Evolutionary conservation across 2,329 filamentous ascomycete genomes (phyloP), one percentile per base, ranked within the genome.

Genomic region (Dactylellina parvicollis): DNA sequence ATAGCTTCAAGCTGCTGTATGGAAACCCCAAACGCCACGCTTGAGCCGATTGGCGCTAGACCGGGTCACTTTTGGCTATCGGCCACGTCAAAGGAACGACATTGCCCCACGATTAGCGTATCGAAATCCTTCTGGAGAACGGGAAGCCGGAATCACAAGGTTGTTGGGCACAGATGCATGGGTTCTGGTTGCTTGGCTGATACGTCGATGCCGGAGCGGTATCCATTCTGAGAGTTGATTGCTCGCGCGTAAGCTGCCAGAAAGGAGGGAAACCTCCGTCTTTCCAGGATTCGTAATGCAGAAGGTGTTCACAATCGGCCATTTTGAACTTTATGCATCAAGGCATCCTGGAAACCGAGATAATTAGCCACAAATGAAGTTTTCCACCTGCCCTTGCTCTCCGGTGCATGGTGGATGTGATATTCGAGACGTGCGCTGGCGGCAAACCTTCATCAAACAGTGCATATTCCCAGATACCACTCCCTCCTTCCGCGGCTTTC

Each of bases 381-480:
- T 44, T 67, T 38, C 44, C 49, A n/a, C n/a, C 14, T 32, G 30
- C 42, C 42, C 62, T 59, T 59, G 62, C 30, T 59, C 30, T 20
- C 14, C 18, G 20, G 26, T 47, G 59, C 30, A 40, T n/a, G 28
- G 47, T 30, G 28, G 59, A 7, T 34, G 18, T 32, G 24, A 40
- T 61, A 34, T 60, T 34, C 26, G 28, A 28, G 18, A 24, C 3
- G n/a, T 20, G 28, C 24, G 59, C 46, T 54, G 36, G 38, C 18
- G 34, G 14, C 30, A 52, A 38, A n/a, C 57, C 20, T 62, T 20
- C n/a, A 46, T 38, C 40, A 57, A 66, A 59, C 62, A 14, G 1
- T 50, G 62, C 62, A 49, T 59, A 66, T 26, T n/a, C n/a, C 20
- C 10, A 30, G 22, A 44, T 49, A 47, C 54, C 52, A 34, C 22